Evolutionary conservation across 768 basidiomycete species (phyloP), one percentile per base, ranked within the genome.

Genomic region (Artomyces pyxidatus): DNA sequence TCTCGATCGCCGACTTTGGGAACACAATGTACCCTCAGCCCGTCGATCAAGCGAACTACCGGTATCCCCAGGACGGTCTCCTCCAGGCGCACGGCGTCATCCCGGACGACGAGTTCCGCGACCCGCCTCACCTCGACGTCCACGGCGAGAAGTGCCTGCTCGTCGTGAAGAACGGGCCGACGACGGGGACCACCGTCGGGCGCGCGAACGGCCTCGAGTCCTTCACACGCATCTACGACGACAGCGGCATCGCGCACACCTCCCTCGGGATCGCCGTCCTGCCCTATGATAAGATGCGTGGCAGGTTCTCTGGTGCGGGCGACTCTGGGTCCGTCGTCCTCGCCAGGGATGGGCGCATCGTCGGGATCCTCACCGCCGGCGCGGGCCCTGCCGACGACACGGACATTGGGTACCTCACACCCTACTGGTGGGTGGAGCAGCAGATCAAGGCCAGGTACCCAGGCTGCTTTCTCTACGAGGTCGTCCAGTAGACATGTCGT

Each of bases 291-390:
- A 52, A 49, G 19, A 45, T 12, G 44, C 14, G 42, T 38, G 53
- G 53, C 23, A 22, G 41, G 16, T 63, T 63, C 43, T 61, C 61
- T 23, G 59, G 35, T 23, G 11, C 38, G 17, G 62, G 62, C n/a
- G 63, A 63, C 45, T 63, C 62, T 6, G 62, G 62, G 37, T 54
- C 62, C 10, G 52, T 63, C 17, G 52, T 63, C 52, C 28, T 53
- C 39, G 51, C 54, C 37, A 50, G 55, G 40, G 43, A 49, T 25
- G 63, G 63, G 11, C 49, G 52, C 27, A 58, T 62, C 46, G 42
- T 59, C 19, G 63, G 59, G 17, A 50, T 64, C 22, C 61, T 64
- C 50, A 58, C 43, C 26, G 63, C 55, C 22, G 42, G 53, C 23
- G 44, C 38, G 14, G 61, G 59, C 45, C 23, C 52, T 27, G 49